phyloP scores from a whole-genome alignment of 257 asterid genomes.

The Jacaranda mimosifolia region DNA sequence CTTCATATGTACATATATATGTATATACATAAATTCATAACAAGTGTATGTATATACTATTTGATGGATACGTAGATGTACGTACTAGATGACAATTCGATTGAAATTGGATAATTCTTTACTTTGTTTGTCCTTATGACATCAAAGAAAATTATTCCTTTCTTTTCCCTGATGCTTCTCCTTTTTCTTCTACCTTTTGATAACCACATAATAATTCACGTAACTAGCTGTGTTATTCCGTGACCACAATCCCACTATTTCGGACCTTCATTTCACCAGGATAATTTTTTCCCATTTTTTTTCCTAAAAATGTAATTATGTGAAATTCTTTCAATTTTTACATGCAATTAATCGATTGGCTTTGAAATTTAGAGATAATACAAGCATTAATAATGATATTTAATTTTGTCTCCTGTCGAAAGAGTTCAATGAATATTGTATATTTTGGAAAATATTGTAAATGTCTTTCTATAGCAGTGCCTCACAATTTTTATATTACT shows the following conservation, averaged over 20 bases:
- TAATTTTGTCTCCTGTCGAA: too few species aligned
- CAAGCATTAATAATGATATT: too few species aligned
- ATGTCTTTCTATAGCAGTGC: too few species aligned
- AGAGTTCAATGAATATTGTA: too few species aligned
- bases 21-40: background rate
- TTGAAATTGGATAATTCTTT: conserved; percentile 29
- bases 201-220: conserved; percentile 40
- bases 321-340: too few species aligned
- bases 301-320: too few species aligned
- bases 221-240: conserved; percentile 47
- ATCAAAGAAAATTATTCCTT: conserved; percentile 51
- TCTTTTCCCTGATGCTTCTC: conserved; percentile 56
- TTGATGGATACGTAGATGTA: background rate
- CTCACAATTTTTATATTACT: too few species aligned
- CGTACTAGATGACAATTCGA: conserved; percentile 31
- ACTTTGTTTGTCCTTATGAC: conserved; percentile 49
- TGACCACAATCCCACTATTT: conserved; percentile 76
- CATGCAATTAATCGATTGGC: too few species aligned
- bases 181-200: conserved; percentile 57
- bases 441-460: too few species aligned
- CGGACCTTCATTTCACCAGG: background rate
- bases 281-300: conserved; percentile 5
- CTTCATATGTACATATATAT: background rate
- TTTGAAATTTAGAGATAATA: too few species aligned
- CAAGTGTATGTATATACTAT: background rate